Conservation (phyloP, 2,329 filamentous ascomycete species). For the Iodosphaeria phyllophila region DNA sequence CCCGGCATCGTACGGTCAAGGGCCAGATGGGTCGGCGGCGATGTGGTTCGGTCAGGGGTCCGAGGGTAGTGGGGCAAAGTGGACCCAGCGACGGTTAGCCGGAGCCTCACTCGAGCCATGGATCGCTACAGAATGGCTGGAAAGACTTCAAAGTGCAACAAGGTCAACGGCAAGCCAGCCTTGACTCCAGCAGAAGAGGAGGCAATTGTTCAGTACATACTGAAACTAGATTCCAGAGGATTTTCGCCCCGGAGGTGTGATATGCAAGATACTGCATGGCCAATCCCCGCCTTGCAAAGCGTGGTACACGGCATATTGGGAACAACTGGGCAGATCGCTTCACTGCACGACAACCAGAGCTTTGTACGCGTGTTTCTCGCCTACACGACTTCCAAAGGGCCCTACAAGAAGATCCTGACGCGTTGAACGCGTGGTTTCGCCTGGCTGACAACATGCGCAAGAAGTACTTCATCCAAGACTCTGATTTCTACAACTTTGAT, state of each 20-base stretch:
- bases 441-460: not conserved
- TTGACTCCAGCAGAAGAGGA: conserved; percentile 1
- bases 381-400: conserved; percentile 1
- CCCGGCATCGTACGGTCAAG: too few relatives aligned
- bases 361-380: conserved; percentile 1
- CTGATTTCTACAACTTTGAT: conserved; percentile 1
- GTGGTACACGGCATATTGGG: not conserved
- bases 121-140: too few relatives aligned
- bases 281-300: not conserved
- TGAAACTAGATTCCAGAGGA: conserved; percentile 1
- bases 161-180: too few relatives aligned
- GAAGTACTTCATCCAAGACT: conserved; percentile 1
- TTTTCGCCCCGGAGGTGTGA: not conserved
- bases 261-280: conserved; percentile 1
- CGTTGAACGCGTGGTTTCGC: not conserved
- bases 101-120: too few relatives aligned
- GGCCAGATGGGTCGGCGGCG: too few relatives aligned
- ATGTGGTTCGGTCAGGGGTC: too few relatives aligned
- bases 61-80: too few relatives aligned
- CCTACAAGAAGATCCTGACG: not conserved
- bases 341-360: not conserved
- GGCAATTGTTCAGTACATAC: not conserved
- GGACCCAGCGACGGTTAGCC: too few relatives aligned
- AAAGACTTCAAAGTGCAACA: too few relatives aligned
- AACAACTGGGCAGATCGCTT: conserved; percentile 1